Evolutionary conservation across 305 asterid genomes (phyloP).

Genomic region (Fraxinus ornus): DNA sequence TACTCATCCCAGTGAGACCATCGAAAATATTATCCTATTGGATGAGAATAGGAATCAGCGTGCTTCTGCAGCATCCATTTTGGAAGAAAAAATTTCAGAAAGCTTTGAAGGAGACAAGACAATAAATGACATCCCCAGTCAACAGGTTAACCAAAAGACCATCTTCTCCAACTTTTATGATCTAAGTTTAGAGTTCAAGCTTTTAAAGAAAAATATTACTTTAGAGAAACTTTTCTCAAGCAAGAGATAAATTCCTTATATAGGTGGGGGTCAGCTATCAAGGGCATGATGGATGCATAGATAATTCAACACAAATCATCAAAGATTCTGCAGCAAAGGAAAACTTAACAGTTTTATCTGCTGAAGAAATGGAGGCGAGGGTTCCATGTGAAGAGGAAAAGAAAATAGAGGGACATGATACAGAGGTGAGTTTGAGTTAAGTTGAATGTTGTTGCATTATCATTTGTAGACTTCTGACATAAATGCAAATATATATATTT

Average conservation of each 20-base stretch:
- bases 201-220: background rate
- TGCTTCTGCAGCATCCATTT: background rate
- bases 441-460: background rate
- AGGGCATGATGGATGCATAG: background rate
- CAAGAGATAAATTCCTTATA: background rate
- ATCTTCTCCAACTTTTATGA: background rate
- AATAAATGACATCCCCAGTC: constrained; percentile 1
- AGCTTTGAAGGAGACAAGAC: constrained; percentile 12
- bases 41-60: background rate
- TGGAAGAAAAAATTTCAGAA: constrained; percentile 7
- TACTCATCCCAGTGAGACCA: background rate
- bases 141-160: constrained; percentile 12
- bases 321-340: constrained; percentile 2
- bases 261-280: constrained; percentile 12
- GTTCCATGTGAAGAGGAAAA: constrained; percentile 11
- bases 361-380: constrained; percentile 14
- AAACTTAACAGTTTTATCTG: background rate
- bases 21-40: background rate
- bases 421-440: constrained; percentile 16
- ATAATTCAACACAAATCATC: constrained; percentile 6
- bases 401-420: constrained; percentile 11
- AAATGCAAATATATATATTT: background rate
- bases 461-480: background rate
- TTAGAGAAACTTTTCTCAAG: background rate
- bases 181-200: background rate